phyloP scores from a whole-genome alignment of 192 early-diverging fungal species.

The Phlyctochytrium bullatum region DNA sequence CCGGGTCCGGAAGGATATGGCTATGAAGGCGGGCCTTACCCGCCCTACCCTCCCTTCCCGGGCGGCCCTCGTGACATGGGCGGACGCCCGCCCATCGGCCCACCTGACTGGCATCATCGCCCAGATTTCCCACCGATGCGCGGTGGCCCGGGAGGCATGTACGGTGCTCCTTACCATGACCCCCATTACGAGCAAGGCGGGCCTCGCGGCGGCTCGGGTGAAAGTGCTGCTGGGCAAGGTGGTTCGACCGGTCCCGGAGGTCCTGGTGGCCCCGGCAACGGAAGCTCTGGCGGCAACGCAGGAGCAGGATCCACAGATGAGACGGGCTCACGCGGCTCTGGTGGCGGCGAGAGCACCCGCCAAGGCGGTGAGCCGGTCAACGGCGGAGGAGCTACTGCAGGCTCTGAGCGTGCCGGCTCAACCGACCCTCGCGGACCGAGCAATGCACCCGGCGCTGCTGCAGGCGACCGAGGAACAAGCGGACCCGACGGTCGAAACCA shows the following conservation, averaged over 20 bases:
- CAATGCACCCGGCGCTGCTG: not conserved
- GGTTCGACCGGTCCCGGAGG: too few species aligned
- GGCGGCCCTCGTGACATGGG: not conserved
- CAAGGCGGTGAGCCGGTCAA: not conserved
- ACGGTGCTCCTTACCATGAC: not conserved
- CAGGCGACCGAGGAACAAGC: too few species aligned
- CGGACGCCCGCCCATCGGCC: not conserved
- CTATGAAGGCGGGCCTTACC: not conserved
- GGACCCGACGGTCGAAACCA: too few species aligned
- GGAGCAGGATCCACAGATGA: not conserved
- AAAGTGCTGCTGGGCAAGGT: too few species aligned
- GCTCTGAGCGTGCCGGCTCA: too few species aligned
- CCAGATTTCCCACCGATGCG: not conserved
- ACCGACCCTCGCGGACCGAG: not conserved
- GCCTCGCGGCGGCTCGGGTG: too few species aligned
- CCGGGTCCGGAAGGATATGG: not conserved
- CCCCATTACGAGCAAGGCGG: not conserved
- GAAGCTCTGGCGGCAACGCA: not conserved
- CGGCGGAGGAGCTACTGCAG: not conserved
- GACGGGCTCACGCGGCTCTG: not conserved
- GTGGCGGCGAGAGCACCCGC: not conserved
- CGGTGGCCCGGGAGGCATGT: not conserved
- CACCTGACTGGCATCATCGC: conserved; percentile 8
- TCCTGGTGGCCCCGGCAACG: not conserved
- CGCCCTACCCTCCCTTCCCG: not conserved